Base-by-base conservation (phyloP, 306 rosid species). In the Castanopsis chinensis region DNA sequence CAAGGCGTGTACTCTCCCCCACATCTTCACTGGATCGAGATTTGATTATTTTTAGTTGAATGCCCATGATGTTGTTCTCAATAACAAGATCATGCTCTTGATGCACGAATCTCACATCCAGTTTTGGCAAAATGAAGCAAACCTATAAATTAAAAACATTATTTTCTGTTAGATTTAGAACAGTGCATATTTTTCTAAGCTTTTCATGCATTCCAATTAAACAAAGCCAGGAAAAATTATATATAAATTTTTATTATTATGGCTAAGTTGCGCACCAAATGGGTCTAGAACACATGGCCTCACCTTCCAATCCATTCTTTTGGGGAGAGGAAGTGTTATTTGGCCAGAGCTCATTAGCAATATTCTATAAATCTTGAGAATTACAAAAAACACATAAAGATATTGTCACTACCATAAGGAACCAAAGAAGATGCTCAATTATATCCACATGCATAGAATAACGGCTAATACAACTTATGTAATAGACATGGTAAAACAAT, bases 11-110 rank as follows among this genome's bases (percentile, higher is more conserved):
- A 73, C 94, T 90, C 81, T 96, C 99, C 82, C 97, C 96, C 64
- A 87, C 83, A 76, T 96, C 98, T 85, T 96, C 99, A 54, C 70
- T 85, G 71, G 93, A 90, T 56, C 80, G 88, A 54, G 96, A 90
- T 87, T 93, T 96, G 76, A 75, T 83, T 81, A 89, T 93, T 76
- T 74, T 96, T 78, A 96, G 85, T 72, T 93, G 93, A 87, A 96
- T 89, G 63, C 99, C 99, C 86, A 87, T 89, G 84, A 96, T 96
- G 88, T 91, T 93, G 88, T 91, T 93, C 86, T 90, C 96, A 75
- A 91, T 73, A 20, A 72, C 83, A 79, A 96, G 84, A 80, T 88
- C 81, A 75, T 53, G 87, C 81, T 91, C 99, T 20, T 77, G 89
- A 80, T 93, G 99, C 79, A 81, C 89, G 84, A 96, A 90, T 80